phyloP scores from a whole-genome alignment of 2,329 filamentous ascomycete species.

The Colletotrichum australisinense region DNA sequence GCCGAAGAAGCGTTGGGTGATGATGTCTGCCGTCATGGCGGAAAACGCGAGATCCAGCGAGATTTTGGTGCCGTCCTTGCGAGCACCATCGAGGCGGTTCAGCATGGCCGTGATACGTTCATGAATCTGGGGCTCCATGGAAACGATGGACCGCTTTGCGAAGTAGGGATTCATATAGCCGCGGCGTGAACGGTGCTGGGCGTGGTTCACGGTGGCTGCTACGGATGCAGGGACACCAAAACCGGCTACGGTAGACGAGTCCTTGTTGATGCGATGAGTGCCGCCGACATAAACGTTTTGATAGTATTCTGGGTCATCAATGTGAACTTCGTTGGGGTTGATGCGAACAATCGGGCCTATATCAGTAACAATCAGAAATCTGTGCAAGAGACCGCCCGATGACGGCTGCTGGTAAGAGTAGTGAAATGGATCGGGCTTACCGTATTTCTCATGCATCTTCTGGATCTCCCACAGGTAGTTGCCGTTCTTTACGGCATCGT shows the following conservation, averaged over 20 bases:
- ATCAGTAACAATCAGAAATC: slow-evolving; percentile 43
- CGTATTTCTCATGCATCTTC: slow-evolving; percentile 45
- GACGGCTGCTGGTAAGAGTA: neutral
- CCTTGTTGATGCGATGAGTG: slow-evolving; percentile 28
- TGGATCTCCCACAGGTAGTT: slow-evolving; percentile 41
- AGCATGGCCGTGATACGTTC: slow-evolving; percentile 31
- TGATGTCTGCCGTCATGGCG: slow-evolving; percentile 38
- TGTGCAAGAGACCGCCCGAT: slow-evolving; percentile 20
- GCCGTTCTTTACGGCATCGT: slow-evolving; percentile 39
- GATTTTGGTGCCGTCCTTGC: neutral
- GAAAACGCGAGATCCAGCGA: slow-evolving; percentile 36
- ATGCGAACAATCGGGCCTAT: slow-evolving; percentile 39
- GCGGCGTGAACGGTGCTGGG: slow-evolving; percentile 35
- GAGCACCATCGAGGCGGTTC: slow-evolving; percentile 16
- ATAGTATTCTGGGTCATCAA: slow-evolving; percentile 42
- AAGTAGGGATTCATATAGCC: slow-evolving; percentile 40
- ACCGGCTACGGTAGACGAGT: slow-evolving; percentile 4
- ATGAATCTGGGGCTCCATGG: slow-evolving; percentile 36
- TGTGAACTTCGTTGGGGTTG: slow-evolving; percentile 44
- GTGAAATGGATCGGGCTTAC: slow-evolving; percentile 21
- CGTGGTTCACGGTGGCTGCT: slow-evolving; percentile 32
- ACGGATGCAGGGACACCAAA: slow-evolving; percentile 29
- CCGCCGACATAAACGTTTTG: slow-evolving; percentile 40
- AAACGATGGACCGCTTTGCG: slow-evolving; percentile 38
- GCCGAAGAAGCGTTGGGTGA: slow-evolving; percentile 36